Conservation (phyloP, 805 yeast genomes). For the Kodamaea kakaduensis region DNA sequence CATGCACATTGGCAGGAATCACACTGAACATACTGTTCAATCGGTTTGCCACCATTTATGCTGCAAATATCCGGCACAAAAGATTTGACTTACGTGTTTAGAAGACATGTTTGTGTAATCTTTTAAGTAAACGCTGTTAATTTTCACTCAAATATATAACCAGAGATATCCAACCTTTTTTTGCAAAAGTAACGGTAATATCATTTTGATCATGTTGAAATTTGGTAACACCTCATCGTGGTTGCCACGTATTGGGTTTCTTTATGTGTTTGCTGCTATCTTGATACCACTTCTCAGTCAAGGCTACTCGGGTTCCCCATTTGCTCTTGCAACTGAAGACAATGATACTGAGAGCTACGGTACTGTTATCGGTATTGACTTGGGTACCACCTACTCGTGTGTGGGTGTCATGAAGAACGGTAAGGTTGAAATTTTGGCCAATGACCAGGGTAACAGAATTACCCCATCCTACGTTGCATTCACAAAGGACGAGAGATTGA, state of each 20-base stretch:
- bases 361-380: conserved; percentile 91
- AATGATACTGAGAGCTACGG: conserved; percentile 46
- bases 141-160: conserved; percentile 6
- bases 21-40: too few species aligned
- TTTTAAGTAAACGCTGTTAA: conserved; percentile 4
- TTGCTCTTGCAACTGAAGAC: conserved; percentile 22
- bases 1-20: too few species aligned
- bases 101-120: background rate
- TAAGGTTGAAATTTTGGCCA: conserved; percentile 92
- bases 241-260: conserved; percentile 18
- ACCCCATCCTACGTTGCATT: conserved; percentile 96
- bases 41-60: too few species aligned
- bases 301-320: conserved; percentile 16
- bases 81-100: conserved; percentile 6
- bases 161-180: conserved; percentile 1
- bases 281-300: conserved; percentile 34
- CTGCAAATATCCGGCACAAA: too few species aligned
- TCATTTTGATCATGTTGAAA: conserved; percentile 9
- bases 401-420: conserved; percentile 93
- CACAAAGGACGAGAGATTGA: conserved; percentile 87
- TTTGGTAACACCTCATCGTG: conserved; percentile 10
- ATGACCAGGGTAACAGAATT: conserved; percentile 98
- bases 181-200: background rate
- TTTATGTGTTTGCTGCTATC: conserved; percentile 32
- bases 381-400: conserved; percentile 93